These are phyloP conservation scores for Lactarius tabidus DNA, from an alignment of 768 basidiomycete species.

Conservation along the genomic window DNA sequence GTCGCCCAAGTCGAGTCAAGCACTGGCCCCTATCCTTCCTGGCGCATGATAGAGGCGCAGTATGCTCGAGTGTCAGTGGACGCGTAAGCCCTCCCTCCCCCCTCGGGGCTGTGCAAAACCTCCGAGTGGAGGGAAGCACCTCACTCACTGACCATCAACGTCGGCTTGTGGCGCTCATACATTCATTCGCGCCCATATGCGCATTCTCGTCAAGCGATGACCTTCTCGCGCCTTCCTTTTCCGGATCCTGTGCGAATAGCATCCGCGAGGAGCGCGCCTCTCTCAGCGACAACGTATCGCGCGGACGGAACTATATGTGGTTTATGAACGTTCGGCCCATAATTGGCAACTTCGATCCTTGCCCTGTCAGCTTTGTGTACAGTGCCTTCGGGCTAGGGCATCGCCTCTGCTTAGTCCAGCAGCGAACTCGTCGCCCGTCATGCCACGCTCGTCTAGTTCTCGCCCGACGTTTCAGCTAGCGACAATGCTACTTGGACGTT, in stretches of 20 bases:
- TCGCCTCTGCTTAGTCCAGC: not conserved
- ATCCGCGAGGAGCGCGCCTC: not conserved
- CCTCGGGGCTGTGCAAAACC: not conserved
- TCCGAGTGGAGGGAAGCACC: not conserved
- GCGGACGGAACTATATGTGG: not conserved
- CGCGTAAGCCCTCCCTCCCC: not conserved
- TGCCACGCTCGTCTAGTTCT: not conserved
- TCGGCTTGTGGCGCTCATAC: not conserved
- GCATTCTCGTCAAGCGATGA: not conserved
- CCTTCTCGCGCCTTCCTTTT: not conserved
- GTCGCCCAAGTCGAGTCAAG: constrained; percentile 4
- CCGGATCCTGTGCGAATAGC: not conserved
- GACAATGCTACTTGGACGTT: not conserved
- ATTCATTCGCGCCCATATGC: not conserved
- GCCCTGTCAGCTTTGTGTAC: not conserved
- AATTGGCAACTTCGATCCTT: not conserved
- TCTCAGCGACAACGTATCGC: not conserved
- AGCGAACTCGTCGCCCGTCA: not conserved
- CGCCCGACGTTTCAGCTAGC: not conserved
- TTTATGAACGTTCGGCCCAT: not conserved
- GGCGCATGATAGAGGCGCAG: not conserved
- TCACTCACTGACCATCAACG: not conserved
- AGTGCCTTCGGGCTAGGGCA: not conserved
- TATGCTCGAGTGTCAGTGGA: not conserved
- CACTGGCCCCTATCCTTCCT: not conserved